phyloP scores from a whole-genome alignment of 2,329 filamentous ascomycete genomes.

The Nothophoma quercina region DNA sequence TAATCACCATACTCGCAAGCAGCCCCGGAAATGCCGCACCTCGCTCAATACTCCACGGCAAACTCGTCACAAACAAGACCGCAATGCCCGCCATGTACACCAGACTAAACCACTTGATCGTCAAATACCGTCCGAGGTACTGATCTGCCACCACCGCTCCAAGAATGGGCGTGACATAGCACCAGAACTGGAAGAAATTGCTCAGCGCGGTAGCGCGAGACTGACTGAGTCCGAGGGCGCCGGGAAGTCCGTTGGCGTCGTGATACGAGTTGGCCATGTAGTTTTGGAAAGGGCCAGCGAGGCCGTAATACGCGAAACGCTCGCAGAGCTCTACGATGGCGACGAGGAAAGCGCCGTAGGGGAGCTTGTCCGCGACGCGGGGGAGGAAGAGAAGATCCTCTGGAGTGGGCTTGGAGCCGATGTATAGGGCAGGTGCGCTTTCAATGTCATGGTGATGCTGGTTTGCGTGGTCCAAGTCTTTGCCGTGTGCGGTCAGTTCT shows the following conservation, averaged over 20 bases:
- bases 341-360: conserved; percentile 55
- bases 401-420: conserved; percentile 35
- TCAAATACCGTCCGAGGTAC: conserved; percentile 73
- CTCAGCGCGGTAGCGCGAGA: conserved; percentile 54
- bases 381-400: conserved; percentile 38
- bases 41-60: conserved; percentile 68
- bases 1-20: conserved; percentile 68
- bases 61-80: conserved; percentile 70
- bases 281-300: conserved; percentile 59
- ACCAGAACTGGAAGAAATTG: conserved; percentile 60
- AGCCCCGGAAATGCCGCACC: conserved; percentile 70
- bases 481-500: conserved; percentile 26
- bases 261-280: conserved; percentile 56
- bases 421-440: conserved; percentile 18
- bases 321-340: conserved; percentile 60
- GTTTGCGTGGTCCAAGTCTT: conserved; percentile 16
- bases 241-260: conserved; percentile 51
- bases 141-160: conserved; percentile 69
- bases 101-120: conserved; percentile 70
- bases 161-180: conserved; percentile 56
- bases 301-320: conserved; percentile 56
- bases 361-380: conserved; percentile 54
- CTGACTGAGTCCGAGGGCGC: conserved; percentile 53
- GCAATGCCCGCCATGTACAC: conserved; percentile 72
- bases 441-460: conserved; percentile 4